Conservation (phyloP, 192 early-diverging fungal genomes). For the Backusella macrospora region DNA sequence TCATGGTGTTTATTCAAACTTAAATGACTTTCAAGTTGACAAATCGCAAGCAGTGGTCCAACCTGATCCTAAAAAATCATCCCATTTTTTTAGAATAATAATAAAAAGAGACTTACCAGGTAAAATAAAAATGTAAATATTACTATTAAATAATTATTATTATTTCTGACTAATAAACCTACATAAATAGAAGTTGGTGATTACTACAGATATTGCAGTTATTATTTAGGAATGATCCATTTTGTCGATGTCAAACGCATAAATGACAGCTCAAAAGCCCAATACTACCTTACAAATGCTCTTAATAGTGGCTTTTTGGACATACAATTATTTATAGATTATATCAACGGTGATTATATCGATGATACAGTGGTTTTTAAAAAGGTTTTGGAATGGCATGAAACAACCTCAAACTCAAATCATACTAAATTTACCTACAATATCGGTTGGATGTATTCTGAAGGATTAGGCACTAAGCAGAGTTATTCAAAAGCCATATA, state of each 20-base stretch:
- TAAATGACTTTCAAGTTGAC: too few species aligned
- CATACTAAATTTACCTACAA: background rate
- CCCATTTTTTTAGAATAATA: too few species aligned
- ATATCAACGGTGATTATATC: background rate
- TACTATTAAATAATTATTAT: too few species aligned
- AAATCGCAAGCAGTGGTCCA: too few species aligned
- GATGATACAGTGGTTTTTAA: background rate
- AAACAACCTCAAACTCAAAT: background rate
- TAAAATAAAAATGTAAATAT: too few species aligned
- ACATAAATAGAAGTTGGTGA: too few species aligned
- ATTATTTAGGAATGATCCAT: too few species aligned
- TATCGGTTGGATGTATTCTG: background rate
- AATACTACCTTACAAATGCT: background rate
- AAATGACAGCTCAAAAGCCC: background rate
- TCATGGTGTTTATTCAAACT: too few species aligned
- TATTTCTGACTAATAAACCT: too few species aligned
- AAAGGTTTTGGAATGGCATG: background rate
- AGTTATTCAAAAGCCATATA: background rate
- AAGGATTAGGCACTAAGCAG: background rate
- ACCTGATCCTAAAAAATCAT: too few species aligned
- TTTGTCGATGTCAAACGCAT: background rate
- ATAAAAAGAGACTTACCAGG: too few species aligned
- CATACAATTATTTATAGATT: background rate
- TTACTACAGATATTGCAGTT: too few species aligned
- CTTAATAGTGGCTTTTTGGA: background rate